phyloP scores from a whole-genome alignment of 1,284 basidiomycete species.

The Taiwanofungus camphoratus region DNA sequence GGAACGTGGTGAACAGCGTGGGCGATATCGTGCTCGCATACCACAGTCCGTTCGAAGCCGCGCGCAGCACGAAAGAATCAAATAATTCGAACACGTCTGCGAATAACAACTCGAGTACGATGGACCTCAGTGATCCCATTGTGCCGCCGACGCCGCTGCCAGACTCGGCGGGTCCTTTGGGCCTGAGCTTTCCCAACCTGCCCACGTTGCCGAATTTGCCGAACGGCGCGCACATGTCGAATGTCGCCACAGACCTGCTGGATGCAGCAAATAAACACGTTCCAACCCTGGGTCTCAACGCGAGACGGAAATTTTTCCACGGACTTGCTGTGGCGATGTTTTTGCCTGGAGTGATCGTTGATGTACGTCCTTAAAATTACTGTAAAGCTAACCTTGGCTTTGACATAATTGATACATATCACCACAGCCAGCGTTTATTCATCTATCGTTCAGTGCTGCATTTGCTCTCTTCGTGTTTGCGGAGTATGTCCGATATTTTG shows the following conservation, averaged over 20 bases:
- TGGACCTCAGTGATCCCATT: conserved; percentile 22
- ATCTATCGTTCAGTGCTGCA: conserved; percentile 89
- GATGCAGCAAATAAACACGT: conserved; percentile 86
- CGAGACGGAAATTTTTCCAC: conserved; percentile 97
- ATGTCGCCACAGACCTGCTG: conserved; percentile 75
- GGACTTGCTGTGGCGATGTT: conserved; percentile 95
- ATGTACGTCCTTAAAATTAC: conserved; percentile 55
- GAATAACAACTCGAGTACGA: conserved; percentile 2
- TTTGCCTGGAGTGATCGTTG: conserved; percentile 86
- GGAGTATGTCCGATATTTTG: conserved; percentile 97
- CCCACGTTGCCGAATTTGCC: conserved; percentile 42
- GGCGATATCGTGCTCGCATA: conserved; percentile 12
- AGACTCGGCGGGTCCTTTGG: conserved; percentile 27
- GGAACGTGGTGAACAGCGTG: conserved; percentile 28
- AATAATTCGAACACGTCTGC: too few relatives aligned
- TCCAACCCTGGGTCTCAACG: conserved; percentile 88
- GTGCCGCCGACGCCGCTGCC: conserved; percentile 18
- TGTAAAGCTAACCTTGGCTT: background rate
- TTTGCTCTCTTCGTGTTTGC: conserved; percentile 94
- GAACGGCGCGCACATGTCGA: conserved; percentile 38
- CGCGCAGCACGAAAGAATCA: conserved; percentile 8
- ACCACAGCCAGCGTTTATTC: conserved; percentile 87
- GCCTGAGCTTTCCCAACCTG: conserved; percentile 47
- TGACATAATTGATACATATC: conserved; percentile 12
- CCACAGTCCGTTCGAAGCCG: conserved; percentile 14